phyloP scores from a whole-genome alignment of 495 filamentous ascomycete genomes.

The Venustampulla echinocandica region DNA sequence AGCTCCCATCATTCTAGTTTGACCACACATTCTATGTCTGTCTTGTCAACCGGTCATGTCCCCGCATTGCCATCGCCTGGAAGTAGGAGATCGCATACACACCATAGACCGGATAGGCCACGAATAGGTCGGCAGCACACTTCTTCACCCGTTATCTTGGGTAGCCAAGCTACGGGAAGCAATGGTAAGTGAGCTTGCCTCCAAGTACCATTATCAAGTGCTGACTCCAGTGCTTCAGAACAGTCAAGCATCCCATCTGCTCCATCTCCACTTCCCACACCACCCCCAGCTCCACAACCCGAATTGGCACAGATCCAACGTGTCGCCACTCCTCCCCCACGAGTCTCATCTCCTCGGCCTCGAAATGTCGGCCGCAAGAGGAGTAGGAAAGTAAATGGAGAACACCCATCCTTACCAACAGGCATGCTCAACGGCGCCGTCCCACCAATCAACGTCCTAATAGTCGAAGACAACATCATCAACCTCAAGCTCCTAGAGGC shows the following conservation, averaged over 20 bases:
- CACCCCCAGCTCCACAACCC: slow-evolving; percentile 38
- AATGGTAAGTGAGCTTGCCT: slow-evolving; percentile 29
- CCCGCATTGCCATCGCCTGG: slow-evolving; percentile 82
- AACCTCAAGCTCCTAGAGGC: slow-evolving; percentile 88
- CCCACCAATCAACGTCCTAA: slow-evolving; percentile 93
- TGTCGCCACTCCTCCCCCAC: slow-evolving; percentile 48
- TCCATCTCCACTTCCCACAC: slow-evolving; percentile 49
- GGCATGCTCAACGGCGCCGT: slow-evolving; percentile 76
- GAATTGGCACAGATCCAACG: slow-evolving; percentile 25
- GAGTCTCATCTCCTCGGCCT: slow-evolving; percentile 50
- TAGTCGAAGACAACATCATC: slow-evolving; percentile 98
- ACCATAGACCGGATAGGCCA: slow-evolving; percentile 41
- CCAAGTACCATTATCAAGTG: slow-evolving; percentile 32
- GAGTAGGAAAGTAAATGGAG: slow-evolving; percentile 36
- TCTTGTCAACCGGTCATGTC: slow-evolving; percentile 69
- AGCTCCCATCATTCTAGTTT: slow-evolving; percentile 29
- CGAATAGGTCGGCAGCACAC: slow-evolving; percentile 63
- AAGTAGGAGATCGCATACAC: slow-evolving; percentile 36
- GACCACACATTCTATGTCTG: slow-evolving; percentile 54
- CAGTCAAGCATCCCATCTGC: slow-evolving; percentile 26
- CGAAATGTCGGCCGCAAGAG: slow-evolving; percentile 40
- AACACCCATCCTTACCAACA: slow-evolving; percentile 43
- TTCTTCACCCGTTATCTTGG: slow-evolving; percentile 65
- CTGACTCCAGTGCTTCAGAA: slow-evolving; percentile 44
- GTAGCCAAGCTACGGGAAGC: slow-evolving; percentile 19